A percentile compares a stretch with the other conserved stretches of the same genome.
Conservation (phyloP, 768 basidiomycete genomes). For the Podaxis carcinomalis region DNA sequence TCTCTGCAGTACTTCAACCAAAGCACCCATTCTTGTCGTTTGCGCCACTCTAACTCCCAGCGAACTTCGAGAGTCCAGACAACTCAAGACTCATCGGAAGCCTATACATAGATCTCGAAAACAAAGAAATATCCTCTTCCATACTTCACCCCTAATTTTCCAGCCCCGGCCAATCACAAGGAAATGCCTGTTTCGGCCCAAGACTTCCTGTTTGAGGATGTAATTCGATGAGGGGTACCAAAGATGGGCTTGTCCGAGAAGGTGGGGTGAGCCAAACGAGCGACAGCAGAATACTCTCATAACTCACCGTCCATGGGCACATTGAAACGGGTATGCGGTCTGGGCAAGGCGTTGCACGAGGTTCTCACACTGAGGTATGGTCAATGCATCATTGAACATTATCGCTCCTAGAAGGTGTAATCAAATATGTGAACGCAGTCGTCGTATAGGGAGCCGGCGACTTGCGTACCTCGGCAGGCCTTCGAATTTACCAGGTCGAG, state of each 20-base stretch:
- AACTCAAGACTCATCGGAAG: not conserved
- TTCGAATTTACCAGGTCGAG: constrained; percentile 89
- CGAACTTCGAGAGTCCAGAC: constrained; percentile 1
- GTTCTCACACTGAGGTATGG: constrained; percentile 58
- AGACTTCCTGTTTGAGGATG: constrained; percentile 13
- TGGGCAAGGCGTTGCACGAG: constrained; percentile 65
- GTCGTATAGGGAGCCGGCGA: constrained; percentile 2
- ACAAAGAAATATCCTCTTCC: constrained; percentile 7
- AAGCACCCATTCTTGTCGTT: constrained; percentile 3
- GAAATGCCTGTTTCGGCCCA: constrained; percentile 15
- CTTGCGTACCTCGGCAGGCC: constrained; percentile 80
- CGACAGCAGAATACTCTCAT: constrained; percentile 7
- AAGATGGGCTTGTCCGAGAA: constrained; percentile 30
- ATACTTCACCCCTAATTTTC: constrained; percentile 8
- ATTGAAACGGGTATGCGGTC: constrained; percentile 88
- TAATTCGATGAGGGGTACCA: constrained; percentile 33
- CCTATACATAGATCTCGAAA: constrained; percentile 4
- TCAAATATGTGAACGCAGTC: not conserved
- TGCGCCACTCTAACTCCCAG: constrained; percentile 1
- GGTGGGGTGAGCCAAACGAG: not conserved
- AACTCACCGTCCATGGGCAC: constrained; percentile 86
- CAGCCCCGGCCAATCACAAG: constrained; percentile 24
- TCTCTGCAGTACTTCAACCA: not conserved
- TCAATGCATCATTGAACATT: constrained; percentile 91
- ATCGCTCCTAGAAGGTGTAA: constrained; percentile 67